Evolutionary conservation across 2,329 filamentous ascomycete genomes (phyloP).

Genomic region (Colletotrichum ledebouriae): DNA sequence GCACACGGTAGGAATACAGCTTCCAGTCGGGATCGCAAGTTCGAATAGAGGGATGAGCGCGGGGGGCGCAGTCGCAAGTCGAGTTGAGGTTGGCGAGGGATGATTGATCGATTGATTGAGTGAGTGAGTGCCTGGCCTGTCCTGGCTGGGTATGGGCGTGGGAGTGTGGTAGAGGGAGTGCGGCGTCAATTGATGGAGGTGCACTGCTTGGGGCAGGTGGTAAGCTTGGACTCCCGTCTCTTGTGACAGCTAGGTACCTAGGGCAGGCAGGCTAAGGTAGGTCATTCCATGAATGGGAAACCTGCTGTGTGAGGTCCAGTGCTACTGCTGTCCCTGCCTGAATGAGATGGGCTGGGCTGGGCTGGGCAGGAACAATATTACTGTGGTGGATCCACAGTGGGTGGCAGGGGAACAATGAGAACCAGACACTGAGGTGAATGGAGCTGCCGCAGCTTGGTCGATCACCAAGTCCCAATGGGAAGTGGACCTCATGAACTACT

Average conservation of each 20-base stretch:
- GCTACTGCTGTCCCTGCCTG: background rate
- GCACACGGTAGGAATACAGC: conserved; percentile 15
- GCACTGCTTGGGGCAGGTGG: conserved; percentile 27
- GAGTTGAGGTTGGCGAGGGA: conserved; percentile 34
- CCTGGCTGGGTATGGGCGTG: conserved; percentile 16
- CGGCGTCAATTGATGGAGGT: conserved; percentile 19
- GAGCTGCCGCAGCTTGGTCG: conserved; percentile 24
- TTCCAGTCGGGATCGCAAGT: conserved; percentile 6
- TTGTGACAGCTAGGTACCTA: conserved; percentile 1
- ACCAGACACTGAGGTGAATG: background rate
- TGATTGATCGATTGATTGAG: conserved; percentile 23
- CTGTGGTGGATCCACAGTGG: conserved; percentile 14
- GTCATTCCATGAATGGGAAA: conserved; percentile 6
- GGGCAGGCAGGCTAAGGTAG: no score
- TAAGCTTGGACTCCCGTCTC: conserved; percentile 33
- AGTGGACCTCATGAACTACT: background rate
- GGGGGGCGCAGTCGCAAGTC: conserved; percentile 24
- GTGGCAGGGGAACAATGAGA: conserved; percentile 11
- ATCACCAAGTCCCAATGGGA: no score
- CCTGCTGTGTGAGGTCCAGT: background rate
- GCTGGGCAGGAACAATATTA: conserved; percentile 29
- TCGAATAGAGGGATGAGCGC: conserved; percentile 26
- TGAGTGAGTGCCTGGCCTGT: conserved; percentile 13
- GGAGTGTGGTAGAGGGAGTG: conserved; percentile 12
- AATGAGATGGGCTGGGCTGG: background rate